Base-by-base conservation (phyloP, 495 filamentous ascomycete species). In the Penicillium herquei region DNA sequence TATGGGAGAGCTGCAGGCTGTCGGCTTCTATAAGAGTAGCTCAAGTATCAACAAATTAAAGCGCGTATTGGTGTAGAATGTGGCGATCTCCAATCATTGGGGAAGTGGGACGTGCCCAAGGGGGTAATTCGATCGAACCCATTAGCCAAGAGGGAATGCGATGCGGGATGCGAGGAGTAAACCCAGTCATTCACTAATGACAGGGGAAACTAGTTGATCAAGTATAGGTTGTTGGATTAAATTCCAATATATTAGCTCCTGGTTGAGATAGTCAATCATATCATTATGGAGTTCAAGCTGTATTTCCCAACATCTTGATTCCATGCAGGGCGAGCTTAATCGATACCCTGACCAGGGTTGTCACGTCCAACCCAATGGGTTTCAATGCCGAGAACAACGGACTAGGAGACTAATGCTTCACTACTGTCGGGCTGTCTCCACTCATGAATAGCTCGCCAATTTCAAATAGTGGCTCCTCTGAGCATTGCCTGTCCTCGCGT, bases 21-120 rank as follows among this genome's bases (percentile, higher is more conserved):
- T 26, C 21, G 4, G 21, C 21, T 26, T 26, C 21, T 17, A n/a
- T 9, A 10, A 35, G 32, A 21, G 17, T 10, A 6, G 39, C 17
- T 26, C 34, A 50, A 43, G n/a, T 39, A 16, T 51, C 17, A 37
- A 37, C 34, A 37, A 37, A 37, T 37, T 37, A 26, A 40, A 31
- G 55, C 56, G 33, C 34, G 48, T 13, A 4, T 26, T 26, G 21
- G 21, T 52, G 52, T 41, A 60, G 56, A 61, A 67, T 64, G 59
- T 54, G 54, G 39, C 49, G 57, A 57, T 26, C 21, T 2, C 55
- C 55, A 55, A 44, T 46, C 7, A 14, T 16, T 40, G 56, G 55
- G 57, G 50, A 55, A 59, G 59, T 55, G 60, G 57, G 57, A 61
- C 61, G 64, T 58, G 61, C 55, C 53, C 10, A 52, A 63, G 60